A percentile compares a stretch with the other conserved stretches of the same genome.
Evolutionary conservation across 805 yeast species (phyloP).

Genomic region (Saccharomycopsis guyanensis): DNA sequence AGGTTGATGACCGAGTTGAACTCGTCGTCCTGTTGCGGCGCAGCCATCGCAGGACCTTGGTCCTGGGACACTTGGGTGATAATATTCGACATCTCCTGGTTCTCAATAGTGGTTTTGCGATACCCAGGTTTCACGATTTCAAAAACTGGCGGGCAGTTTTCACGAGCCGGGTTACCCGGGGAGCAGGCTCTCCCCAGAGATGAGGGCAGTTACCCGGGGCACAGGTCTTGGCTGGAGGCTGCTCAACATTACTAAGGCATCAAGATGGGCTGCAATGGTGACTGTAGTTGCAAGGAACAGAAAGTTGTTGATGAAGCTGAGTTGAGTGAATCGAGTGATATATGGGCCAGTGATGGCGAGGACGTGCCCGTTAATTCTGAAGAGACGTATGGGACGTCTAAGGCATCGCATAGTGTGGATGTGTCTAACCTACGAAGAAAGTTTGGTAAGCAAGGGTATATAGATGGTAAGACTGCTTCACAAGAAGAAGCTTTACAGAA

Average conservation of each 20-base stretch:
- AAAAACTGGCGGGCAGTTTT: too few species aligned
- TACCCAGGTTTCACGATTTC: too few species aligned
- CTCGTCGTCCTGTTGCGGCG: slow-evolving; percentile 33
- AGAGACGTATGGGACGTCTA: slow-evolving; percentile 7
- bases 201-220: too few species aligned
- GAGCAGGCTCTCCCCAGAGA: too few species aligned
- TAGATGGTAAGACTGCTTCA: slow-evolving; percentile 20
- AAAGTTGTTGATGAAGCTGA: neutral
- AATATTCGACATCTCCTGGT: slow-evolving; percentile 36
- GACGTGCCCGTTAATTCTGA: neutral
- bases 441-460: slow-evolving; percentile 19
- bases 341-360: slow-evolving; percentile 3
- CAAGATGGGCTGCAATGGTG: neutral
- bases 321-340: neutral
- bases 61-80: slow-evolving; percentile 64
- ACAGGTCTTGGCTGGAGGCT: too few species aligned
- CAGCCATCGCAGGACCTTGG: slow-evolving; percentile 15
- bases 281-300: neutral
- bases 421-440: slow-evolving; percentile 9
- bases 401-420: slow-evolving; percentile 4
- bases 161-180: too few species aligned
- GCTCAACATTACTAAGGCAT: too few species aligned
- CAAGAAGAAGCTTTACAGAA: slow-evolving; percentile 19
- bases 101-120: too few species aligned
- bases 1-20: slow-evolving; percentile 64